These are phyloP conservation scores for Groenewaldozyma sp. DNA, from an alignment of 1,139 yeast species.

Conservation along the genomic window DNA sequence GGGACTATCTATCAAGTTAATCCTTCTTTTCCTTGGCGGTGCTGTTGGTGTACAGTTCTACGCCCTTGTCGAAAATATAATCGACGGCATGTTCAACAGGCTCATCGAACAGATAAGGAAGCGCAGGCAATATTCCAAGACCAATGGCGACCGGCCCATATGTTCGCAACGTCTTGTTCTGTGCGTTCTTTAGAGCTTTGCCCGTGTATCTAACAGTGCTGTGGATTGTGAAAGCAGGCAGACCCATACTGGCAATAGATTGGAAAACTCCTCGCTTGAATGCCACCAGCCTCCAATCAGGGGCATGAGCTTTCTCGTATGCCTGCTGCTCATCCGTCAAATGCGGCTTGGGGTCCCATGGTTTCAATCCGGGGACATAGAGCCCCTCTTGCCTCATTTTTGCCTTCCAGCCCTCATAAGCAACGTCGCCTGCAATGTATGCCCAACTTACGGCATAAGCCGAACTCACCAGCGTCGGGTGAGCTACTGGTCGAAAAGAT, in stretches of 20 bases:
- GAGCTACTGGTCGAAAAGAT: conserved; percentile 80
- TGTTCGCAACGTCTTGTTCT: conserved; percentile 41
- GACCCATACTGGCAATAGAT: conserved; percentile 75
- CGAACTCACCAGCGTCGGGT: conserved; percentile 50
- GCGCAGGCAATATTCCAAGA: conserved; percentile 63
- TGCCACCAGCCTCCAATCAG: conserved; percentile 58
- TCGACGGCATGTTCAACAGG: conserved; percentile 71
- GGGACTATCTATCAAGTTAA: no score
- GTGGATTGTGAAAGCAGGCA: conserved; percentile 82
- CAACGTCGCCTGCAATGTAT: conserved; percentile 70
- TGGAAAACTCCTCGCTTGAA: conserved; percentile 71
- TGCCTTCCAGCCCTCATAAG: conserved; percentile 68
- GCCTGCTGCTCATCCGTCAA: conserved; percentile 24
- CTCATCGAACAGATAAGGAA: conserved; percentile 74
- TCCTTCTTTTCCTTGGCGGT: no score
- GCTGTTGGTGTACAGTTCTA: no score
- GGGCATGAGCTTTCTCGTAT: conserved; percentile 33
- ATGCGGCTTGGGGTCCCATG: conserved; percentile 51
- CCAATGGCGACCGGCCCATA: conserved; percentile 78
- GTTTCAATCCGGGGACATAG: conserved; percentile 51
- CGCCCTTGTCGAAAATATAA: conserved; percentile 52
- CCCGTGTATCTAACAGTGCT: conserved; percentile 68
- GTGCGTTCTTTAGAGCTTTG: conserved; percentile 38
- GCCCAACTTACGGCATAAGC: conserved; percentile 76
- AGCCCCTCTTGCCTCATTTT: conserved; percentile 60